Evolutionary conservation across 371 early-diverging fungal genomes (phyloP).

Genomic region (Haplosporangium sp.): DNA sequence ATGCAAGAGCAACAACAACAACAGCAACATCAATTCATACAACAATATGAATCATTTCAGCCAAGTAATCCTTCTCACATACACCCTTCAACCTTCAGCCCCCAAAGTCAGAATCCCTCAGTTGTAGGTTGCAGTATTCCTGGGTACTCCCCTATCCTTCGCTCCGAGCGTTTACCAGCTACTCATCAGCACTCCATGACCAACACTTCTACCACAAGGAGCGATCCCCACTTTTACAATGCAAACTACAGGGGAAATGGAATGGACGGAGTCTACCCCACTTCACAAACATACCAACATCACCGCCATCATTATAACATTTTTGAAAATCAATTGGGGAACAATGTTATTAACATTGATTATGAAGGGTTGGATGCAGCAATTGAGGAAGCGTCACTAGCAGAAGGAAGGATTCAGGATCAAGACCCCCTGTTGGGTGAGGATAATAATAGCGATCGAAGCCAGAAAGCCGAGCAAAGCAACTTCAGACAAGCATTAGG

Average conservation of each 20-base stretch:
- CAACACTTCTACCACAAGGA: not conserved
- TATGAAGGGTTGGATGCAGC: slow-evolving; percentile 44
- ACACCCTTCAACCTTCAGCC: too few relatives aligned
- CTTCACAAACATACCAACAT: slow-evolving; percentile 7
- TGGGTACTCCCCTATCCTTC: slow-evolving; percentile 32
- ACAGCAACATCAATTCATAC: not conserved
- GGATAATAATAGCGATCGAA: too few relatives aligned
- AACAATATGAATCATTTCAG: not conserved
- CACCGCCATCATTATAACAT: slow-evolving; percentile 19
- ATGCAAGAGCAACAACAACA: slow-evolving; percentile 8
- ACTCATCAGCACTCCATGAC: not conserved
- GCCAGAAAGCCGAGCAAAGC: not conserved
- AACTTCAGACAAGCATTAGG: slow-evolving; percentile 14
- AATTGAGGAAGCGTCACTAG: slow-evolving; percentile 11
- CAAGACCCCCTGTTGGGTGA: not conserved
- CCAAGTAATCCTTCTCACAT: not conserved
- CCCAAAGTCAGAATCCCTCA: not conserved
- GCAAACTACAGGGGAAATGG: slow-evolving; percentile 6
- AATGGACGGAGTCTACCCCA: not conserved
- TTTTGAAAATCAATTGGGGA: slow-evolving; percentile 7
- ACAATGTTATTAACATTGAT: slow-evolving; percentile 26
- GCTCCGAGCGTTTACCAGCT: slow-evolving; percentile 1
- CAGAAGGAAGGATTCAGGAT: slow-evolving; percentile 8
- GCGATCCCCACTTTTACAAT: slow-evolving; percentile 2
- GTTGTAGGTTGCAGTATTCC: not conserved